These are phyloP conservation scores for Blastocystis sp. DNA, from an alignment of 352 stramenopile genomes.

Conservation along the genomic window DNA sequence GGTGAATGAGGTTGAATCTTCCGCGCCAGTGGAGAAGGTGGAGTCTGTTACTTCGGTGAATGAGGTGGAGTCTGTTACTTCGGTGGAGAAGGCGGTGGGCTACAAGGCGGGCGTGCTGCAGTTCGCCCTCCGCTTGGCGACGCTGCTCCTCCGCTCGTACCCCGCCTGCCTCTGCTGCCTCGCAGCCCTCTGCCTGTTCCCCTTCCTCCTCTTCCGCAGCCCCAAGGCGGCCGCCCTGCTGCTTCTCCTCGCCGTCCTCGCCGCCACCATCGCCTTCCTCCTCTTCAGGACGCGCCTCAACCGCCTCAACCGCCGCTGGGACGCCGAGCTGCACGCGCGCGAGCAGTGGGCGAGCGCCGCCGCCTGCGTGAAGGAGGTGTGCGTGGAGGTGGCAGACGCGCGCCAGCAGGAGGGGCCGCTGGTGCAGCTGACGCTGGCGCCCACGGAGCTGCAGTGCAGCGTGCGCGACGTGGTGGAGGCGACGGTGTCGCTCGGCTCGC, in stretches of 20 bases:
- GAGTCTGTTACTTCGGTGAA: not conserved
- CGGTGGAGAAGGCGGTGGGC: not conserved
- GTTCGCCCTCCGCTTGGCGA: slow-evolving; percentile 11
- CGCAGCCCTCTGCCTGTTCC: not conserved
- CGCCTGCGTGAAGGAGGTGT: slow-evolving; percentile 10
- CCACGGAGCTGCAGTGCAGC: no score
- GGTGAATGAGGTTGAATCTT: not conserved
- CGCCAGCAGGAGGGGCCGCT: no score
- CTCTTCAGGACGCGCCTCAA: slow-evolving; percentile 19
- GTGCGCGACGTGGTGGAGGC: no score
- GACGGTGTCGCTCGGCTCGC: no score
- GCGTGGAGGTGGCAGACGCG: not conserved
- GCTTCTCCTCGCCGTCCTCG: not conserved
- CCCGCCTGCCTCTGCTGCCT: not conserved
- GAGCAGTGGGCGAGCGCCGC: not conserved
- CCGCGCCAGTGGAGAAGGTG: no score
- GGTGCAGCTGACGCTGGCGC: no score
- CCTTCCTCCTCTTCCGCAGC: slow-evolving; percentile 21
- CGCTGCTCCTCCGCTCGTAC: slow-evolving; percentile 44
- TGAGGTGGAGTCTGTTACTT: no score
- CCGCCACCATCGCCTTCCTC: not conserved
- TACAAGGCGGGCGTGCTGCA: slow-evolving; percentile 42
- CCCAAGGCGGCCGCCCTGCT: slow-evolving; percentile 5
- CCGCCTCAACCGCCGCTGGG: slow-evolving; percentile 4
- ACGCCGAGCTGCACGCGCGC: slow-evolving; percentile 21